Conservation (phyloP, 345 rosid genomes). For the Sapria himalayana region DNA sequence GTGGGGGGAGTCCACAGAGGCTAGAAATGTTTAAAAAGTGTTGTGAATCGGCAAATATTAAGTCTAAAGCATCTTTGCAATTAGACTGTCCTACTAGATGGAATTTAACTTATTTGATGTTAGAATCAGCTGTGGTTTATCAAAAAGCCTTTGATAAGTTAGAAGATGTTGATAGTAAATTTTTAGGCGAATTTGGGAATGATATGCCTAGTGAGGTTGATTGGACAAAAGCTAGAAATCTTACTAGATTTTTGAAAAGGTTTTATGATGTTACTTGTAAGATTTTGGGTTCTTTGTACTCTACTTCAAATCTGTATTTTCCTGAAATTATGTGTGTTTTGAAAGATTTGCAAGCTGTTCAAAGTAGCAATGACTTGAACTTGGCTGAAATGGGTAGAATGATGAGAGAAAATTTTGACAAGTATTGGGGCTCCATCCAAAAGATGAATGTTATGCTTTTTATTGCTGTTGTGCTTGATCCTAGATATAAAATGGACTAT, state of each 20-base stretch:
- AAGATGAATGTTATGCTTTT: too few species aligned
- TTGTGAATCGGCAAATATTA: conserved; percentile 43
- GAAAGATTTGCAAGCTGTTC: conserved; percentile 67
- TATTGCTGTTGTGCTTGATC: conserved; percentile 83
- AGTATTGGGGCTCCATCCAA: conserved; percentile 76
- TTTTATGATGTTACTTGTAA: conserved; percentile 35
- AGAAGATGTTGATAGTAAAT: conserved; percentile 39
- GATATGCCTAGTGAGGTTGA: conserved; percentile 51
- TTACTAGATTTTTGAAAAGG: conserved; percentile 39
- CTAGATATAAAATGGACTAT: conserved; percentile 81
- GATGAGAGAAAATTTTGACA: conserved; percentile 73
- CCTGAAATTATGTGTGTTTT: conserved; percentile 67
- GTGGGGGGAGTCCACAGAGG: conserved; percentile 58
- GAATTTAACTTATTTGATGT: conserved; percentile 69
- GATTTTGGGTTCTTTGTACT: conserved; percentile 36
- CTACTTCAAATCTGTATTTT: conserved; percentile 73
- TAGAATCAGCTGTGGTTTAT: conserved; percentile 53
- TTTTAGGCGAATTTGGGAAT: too few species aligned
- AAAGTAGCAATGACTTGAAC: conserved; percentile 76
- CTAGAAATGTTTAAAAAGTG: conserved; percentile 55
- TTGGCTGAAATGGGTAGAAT: conserved; percentile 36
- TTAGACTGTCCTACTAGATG: conserved; percentile 42
- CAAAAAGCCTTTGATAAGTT: conserved; percentile 35
- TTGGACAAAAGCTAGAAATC: conserved; percentile 58
- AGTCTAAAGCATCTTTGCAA: conserved; percentile 26